Percentiles rank a stretch among this genome's conserved stretches.
These are phyloP conservation scores for Boletus vinaceobasis DNA, from an alignment of 768 basidiomycete species.

Conservation along the genomic window DNA sequence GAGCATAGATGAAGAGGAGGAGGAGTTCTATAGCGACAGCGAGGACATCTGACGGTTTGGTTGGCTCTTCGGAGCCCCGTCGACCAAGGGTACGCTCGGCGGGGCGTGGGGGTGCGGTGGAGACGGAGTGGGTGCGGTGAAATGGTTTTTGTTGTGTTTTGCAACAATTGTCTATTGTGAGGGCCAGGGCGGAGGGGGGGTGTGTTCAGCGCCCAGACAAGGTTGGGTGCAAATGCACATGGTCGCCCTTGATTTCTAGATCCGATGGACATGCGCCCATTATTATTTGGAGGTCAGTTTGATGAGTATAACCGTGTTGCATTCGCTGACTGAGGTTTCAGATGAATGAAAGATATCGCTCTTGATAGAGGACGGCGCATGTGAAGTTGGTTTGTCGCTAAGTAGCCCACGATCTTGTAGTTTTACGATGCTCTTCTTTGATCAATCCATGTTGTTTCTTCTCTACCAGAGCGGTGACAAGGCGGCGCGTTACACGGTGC, in stretches of 20 bases:
- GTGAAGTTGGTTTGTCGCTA: slow-evolving; percentile 17
- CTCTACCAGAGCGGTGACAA: background rate
- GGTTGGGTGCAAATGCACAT: slow-evolving; percentile 7
- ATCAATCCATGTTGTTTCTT: slow-evolving; percentile 18
- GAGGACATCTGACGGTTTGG: slow-evolving; percentile 83
- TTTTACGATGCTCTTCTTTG: slow-evolving; percentile 24
- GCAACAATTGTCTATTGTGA: slow-evolving; percentile 1
- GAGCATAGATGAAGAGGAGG: slow-evolving; percentile 70
- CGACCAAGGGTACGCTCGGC: slow-evolving; percentile 61
- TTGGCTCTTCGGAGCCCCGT: slow-evolving; percentile 82
- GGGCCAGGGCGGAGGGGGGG: background rate
- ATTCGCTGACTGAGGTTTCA: slow-evolving; percentile 6
- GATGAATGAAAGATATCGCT: slow-evolving; percentile 5
- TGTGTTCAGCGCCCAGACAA: slow-evolving; percentile 8
- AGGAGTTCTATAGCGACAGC: slow-evolving; percentile 78
- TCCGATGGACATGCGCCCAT: slow-evolving; percentile 9
- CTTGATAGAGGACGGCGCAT: slow-evolving; percentile 14
- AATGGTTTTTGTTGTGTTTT: slow-evolving; percentile 2
- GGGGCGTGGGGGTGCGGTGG: slow-evolving; percentile 47
- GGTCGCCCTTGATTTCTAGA: slow-evolving; percentile 9
- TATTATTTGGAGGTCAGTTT: slow-evolving; percentile 22
- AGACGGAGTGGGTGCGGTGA: slow-evolving; percentile 2
- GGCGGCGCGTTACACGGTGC: slow-evolving; percentile 17
- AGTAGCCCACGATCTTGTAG: slow-evolving; percentile 29
- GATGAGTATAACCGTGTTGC: background rate